Evolutionary conservation across 1,139 yeast species (phyloP), one percentile per base, ranked within the genome.

Genomic region (Magnusiomyces ingens): DNA sequence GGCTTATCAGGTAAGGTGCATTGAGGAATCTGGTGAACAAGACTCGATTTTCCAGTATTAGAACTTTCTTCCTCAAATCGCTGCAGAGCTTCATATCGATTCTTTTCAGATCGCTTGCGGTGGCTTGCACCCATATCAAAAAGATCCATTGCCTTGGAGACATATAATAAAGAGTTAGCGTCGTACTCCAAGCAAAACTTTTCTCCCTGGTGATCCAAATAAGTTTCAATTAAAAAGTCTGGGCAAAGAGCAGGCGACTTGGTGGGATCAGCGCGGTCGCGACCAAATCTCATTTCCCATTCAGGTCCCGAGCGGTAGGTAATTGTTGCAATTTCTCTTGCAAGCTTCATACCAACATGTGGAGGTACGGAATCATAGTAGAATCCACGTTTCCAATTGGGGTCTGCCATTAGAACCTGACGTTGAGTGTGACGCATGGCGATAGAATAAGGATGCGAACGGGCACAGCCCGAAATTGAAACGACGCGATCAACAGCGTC

Each of bases 261-360:
- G 4, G 82, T 72, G 36, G 90, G 93, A 66, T 88, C 93, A 0
- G 95, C 86, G 57, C 98, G 75, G 62, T 85, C 89, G 56, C 95
- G 79, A 1, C 96, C 96, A 68, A 90, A 90, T 56, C 97, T 73
- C 61, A 82, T 81, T 66, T 90, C 98, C 98, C 98, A 90, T 68
- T 90, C 98, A 1, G 97, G 97, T 0, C 98, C 98, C 1, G 95
- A 87, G 60, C 98, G 77, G 67, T 90, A 90, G 0, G 97, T 89
- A 49, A 91, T 89, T 0, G 98, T 90, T 18, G 96, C 97, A 51
- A 90, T 88, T 67, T 89, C 95, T 58, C 98, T 76, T 1, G 97
- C 94, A 50, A 90, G 75, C 66, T 90, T 91, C 97, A 90, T 90
- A 12, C 98, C 98, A 19, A 85, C 82, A 67, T 90, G 96, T 1